Base-by-base conservation (phyloP, 129 eudicot species). In the Flaveria robusta region DNA sequence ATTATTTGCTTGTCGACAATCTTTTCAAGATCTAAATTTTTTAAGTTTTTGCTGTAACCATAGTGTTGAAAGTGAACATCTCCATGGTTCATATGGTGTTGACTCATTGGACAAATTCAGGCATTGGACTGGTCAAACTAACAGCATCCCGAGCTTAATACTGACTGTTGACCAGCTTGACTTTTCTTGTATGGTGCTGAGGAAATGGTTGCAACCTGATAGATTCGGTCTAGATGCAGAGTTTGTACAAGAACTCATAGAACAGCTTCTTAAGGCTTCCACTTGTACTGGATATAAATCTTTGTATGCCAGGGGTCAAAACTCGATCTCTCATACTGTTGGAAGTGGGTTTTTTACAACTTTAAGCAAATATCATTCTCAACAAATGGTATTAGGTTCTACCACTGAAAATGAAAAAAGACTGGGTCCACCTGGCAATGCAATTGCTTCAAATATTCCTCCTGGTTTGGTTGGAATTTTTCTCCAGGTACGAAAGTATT, bases 171-270 rank as follows among this genome's bases (percentile, higher is more conserved):
- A 66, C 1, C 90, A 86, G 60, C 81, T 91, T 39, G 91, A 79
- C 34, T 27, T 43, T 43, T 74, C 90, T 45, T 72, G 82, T 79
- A 81, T 72, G 72, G 79, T 62, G 75, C 62, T 94, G 46, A 59
- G 58, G 47, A 82, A 71, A 47, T 94, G 98, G 98, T 67, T 94
- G 74, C 77, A 81, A 39, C 81, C 51, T 54, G 93, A 91, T 55
- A 87, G 98, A 66, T 94, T 89, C 75, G 97, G 97, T 71, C 81
- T 94, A 14, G 96, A 94, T 83, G 75, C 70, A 37, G 98, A 87
- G 66, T 91, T 89, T 83, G 93, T 94, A 22, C 98, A 91, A 81
- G 98, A 94, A 75, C 88, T 94, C 50, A 59, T 94, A 64, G 96
- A 94, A 79, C 91, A 84, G 78, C 91, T 87, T 81, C 93, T 93